Base-by-base conservation (phyloP, 768 basidiomycete species). In the Albatrellus ellisii region DNA sequence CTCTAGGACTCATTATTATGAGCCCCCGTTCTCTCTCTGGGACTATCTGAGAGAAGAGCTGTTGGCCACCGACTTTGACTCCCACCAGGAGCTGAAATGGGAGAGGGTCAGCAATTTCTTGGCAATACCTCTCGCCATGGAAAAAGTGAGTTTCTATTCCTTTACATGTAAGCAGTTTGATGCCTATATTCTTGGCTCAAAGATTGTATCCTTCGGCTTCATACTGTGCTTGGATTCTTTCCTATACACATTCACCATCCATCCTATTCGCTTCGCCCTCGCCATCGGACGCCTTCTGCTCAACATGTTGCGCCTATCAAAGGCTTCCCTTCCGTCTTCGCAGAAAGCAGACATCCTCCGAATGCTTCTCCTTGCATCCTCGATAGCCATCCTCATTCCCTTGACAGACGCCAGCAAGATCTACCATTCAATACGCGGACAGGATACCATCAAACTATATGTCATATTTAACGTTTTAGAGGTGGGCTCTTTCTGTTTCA, bases 391-490 rank as follows among this genome's bases (percentile, higher is more conserved):
- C 17, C 67, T 97, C 4, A 70, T 78, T 26, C 79, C 84, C 2
- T 69, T 91, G 29, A 91, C 92, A 6, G 94, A 99, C 56, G 85
- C 90, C 8, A 94, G 90, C 61, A 91, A 92, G 65, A 94, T 99
- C 51, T 99, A 99, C 53, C 95, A 99, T 54, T 83, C 82, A 12
- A 97, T 99, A 42, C 79, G 95, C 17, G 94, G 92, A 0, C 95
- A 98, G 60, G 95, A 99, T 52, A 95, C 90, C 2, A 94, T 99
- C 65, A 99, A 98, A 64, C 62, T 99, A 37, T 98, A 98, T 64
- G 95, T 99, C 46, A 94, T 99, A 39, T 99, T 97, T 64, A 98
- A 97, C 59, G 92, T 91, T 9, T 70, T 99, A 6, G 95, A 99
- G 73, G 94, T 94, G 59, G 44, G 77, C 57, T 40, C 21, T 17